Percentiles rank a stretch among this genome's conserved stretches.
These are phyloP conservation scores for Ambrosia artemisiifolia DNA, from an alignment of 129 eudicot genomes.

Conservation along the genomic window DNA sequence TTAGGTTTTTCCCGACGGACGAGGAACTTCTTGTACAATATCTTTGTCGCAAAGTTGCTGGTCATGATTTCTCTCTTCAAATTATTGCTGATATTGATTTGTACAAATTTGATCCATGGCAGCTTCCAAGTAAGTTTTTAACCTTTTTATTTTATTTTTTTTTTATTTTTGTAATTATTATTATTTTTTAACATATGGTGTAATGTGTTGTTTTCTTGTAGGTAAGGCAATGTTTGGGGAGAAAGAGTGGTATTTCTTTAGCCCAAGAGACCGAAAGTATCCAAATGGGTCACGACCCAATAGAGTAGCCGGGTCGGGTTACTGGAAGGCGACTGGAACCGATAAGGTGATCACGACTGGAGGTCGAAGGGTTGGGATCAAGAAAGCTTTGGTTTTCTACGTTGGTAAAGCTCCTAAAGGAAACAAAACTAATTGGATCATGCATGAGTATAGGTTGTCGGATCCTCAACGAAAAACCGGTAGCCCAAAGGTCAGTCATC, in stretches of 20 bases:
- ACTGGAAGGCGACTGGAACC: constrained; percentile 98
- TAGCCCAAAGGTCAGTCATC: constrained; percentile 50
- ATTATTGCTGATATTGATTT: constrained; percentile 80
- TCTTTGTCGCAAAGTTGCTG: constrained; percentile 74
- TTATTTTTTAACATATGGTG: not conserved
- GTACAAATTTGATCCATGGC: constrained; percentile 95
- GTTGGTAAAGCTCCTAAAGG: constrained; percentile 94
- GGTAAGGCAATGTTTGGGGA: constrained; percentile 89
- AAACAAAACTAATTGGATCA: constrained; percentile 92
- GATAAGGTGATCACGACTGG: constrained; percentile 69
- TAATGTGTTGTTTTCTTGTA: constrained; percentile 5
- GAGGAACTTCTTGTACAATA: constrained; percentile 94
- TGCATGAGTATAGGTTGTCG: constrained; percentile 87
- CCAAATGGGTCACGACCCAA: constrained; percentile 95
- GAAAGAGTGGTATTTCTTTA: constrained; percentile 94
- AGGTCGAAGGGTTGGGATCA: constrained; percentile 79
- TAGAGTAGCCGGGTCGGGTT: constrained; percentile 88
- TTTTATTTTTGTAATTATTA: not conserved
- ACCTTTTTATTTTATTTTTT: not conserved
- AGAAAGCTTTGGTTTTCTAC: constrained; percentile 87
- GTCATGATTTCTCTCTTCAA: constrained; percentile 54
- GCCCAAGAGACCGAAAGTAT: constrained; percentile 87
- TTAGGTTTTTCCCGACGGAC: constrained; percentile 87
- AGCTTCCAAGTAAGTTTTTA: constrained; percentile 60
- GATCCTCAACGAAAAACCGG: constrained; percentile 59